A percentile compares a stretch with the other conserved stretches of the same genome.
Conservation (phyloP, 257 asterid species). For the Lavandula angustifolia region DNA sequence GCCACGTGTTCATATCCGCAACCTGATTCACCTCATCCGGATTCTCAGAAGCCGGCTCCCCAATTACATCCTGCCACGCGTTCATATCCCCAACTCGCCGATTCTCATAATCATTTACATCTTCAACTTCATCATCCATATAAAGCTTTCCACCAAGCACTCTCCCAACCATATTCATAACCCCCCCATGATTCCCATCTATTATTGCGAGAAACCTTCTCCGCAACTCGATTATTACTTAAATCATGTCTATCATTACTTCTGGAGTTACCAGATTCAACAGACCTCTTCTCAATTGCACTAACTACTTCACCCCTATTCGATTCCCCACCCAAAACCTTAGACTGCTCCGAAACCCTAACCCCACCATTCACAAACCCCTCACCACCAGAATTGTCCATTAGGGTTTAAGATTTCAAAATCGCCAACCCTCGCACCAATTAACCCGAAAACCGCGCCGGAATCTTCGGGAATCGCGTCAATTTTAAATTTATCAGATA, state of each 20-base stretch:
- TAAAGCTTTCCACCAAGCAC: conserved; percentile 42
- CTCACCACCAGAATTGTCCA: conserved; percentile 32
- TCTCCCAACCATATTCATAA: conserved; percentile 52
- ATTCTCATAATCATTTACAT: conserved; percentile 16
- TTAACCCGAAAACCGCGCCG: conserved; percentile 25
- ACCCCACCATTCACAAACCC: conserved; percentile 39
- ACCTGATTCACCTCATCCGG: conserved; percentile 12
- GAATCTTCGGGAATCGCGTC: conserved; percentile 25
- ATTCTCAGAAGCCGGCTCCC: conserved; percentile 23
- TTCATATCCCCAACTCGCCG: conserved; percentile 27
- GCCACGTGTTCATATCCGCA: conserved; percentile 28
- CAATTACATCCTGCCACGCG: conserved; percentile 4
- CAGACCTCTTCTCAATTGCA: conserved; percentile 23
- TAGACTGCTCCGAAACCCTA: conserved; percentile 47
- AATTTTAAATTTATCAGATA: conserved; percentile 35
- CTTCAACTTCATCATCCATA: conserved; percentile 38
- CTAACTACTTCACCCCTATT: conserved; percentile 22
- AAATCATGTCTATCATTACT: conserved; percentile 9
- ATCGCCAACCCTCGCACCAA: conserved; percentile 29
- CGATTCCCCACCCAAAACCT: conserved; percentile 33
- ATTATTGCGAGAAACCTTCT: conserved; percentile 21
- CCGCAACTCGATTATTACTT: conserved; percentile 29
- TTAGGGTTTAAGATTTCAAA: conserved; percentile 41
- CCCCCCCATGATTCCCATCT: conserved; percentile 41
- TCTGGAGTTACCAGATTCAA: conserved; percentile 22